A percentile compares a stretch with the other conserved stretches of the same genome.
Conservation (phyloP, 306 rosid genomes). For the Sicyos baderoa region DNA sequence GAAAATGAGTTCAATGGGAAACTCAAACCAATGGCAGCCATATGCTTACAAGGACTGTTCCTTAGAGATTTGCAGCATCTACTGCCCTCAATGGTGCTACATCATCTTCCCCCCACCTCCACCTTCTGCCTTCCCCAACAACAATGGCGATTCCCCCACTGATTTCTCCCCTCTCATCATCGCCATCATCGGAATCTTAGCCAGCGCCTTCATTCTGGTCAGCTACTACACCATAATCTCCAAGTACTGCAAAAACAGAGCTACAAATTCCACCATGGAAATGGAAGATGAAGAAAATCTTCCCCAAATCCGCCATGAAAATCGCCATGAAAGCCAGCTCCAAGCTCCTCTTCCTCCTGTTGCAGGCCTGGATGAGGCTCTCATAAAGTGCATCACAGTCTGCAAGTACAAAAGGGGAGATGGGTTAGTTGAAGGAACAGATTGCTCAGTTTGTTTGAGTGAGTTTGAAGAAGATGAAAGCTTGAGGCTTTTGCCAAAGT, state of each 20-base stretch:
- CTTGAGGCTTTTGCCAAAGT: conserved; percentile 55
- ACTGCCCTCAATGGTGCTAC: conserved; percentile 78
- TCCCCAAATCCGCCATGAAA: conserved; percentile 17
- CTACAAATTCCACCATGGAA: neutral
- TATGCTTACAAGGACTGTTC: conserved; percentile 50
- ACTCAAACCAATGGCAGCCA: conserved; percentile 44
- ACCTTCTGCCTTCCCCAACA: conserved; percentile 22
- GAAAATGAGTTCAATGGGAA: conserved; percentile 35
- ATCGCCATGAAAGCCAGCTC: conserved; percentile 20
- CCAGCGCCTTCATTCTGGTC: conserved; percentile 49
- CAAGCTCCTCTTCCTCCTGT: conserved; percentile 26
- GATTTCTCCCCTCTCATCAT: conserved; percentile 68
- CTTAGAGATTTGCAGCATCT: conserved; percentile 57
- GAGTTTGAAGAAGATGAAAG: conserved; percentile 67
- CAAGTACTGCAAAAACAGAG: conserved; percentile 39
- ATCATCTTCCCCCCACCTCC: conserved; percentile 63
- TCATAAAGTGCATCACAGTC: conserved; percentile 51
- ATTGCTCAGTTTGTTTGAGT: conserved; percentile 69
- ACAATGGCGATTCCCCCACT: conserved; percentile 21
- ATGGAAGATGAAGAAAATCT: conserved; percentile 21
- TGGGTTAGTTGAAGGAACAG: conserved; percentile 45
- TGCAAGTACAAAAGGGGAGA: conserved; percentile 41
- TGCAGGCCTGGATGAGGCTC: conserved; percentile 45
- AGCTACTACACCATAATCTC: conserved; percentile 58
- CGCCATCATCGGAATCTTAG: conserved; percentile 59